Percentiles rank a stretch among this genome's conserved stretches.
phyloP scores from a whole-genome alignment of 495 filamentous ascomycete genomes.

The Staphylotrichum tortipilum region DNA sequence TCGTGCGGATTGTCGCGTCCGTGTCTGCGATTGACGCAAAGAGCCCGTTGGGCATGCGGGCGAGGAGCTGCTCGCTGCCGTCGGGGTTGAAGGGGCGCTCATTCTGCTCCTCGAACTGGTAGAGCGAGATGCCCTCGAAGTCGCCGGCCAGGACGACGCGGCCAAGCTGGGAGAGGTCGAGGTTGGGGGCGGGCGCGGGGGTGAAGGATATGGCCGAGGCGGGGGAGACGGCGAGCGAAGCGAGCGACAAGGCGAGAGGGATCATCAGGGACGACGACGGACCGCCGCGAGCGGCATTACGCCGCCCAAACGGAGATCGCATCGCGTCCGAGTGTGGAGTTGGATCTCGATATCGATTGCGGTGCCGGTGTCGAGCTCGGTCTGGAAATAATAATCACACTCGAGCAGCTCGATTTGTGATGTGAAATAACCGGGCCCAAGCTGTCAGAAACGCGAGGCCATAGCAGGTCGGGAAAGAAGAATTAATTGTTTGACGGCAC shows the following conservation, averaged over 20 bases:
- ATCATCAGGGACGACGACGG: conserved; percentile 12
- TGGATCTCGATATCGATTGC: too few relatives aligned
- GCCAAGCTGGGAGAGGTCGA: conserved; percentile 76
- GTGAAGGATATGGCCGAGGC: conserved; percentile 59
- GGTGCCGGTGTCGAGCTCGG: too few relatives aligned
- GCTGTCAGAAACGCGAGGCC: conserved; percentile 14
- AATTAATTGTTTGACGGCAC: not conserved
- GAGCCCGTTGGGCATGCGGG: conserved; percentile 75
- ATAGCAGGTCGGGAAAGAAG: conserved; percentile 12
- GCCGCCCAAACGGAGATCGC: conserved; percentile 29
- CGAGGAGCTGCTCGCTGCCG: conserved; percentile 73
- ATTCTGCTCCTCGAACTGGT: conserved; percentile 71
- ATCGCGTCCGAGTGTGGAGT: conserved; percentile 23
- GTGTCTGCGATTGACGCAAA: conserved; percentile 64
- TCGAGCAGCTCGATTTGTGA: conserved; percentile 11
- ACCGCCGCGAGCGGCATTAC: conserved; percentile 27
- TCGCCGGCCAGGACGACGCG: conserved; percentile 81
- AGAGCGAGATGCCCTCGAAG: conserved; percentile 85
- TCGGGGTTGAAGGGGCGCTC: conserved; percentile 58
- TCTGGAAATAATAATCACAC: too few relatives aligned
- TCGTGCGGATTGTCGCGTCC: conserved; percentile 73
- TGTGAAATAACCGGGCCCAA: conserved; percentile 12
- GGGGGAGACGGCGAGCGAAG: conserved; percentile 35
- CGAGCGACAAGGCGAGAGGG: conserved; percentile 29
- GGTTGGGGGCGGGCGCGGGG: conserved; percentile 61